Base-by-base conservation (phyloP, 805 yeast genomes). In the Lipomyces yamadae region DNA sequence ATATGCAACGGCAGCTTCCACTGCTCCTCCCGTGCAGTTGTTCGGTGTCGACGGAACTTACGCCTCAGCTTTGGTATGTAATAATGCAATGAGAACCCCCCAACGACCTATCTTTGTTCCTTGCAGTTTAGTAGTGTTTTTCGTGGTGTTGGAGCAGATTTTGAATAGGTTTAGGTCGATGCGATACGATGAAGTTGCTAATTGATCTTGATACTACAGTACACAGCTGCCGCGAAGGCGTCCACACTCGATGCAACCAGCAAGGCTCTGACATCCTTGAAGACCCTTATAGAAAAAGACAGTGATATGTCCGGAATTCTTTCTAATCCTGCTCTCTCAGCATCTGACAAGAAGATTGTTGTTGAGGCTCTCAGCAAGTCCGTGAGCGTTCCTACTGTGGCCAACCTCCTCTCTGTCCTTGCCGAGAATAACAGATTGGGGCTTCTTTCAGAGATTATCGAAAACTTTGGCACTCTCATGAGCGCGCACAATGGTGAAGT, bases 1-100 rank as follows among this genome's bases (percentile, higher is more conserved):
- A n/a, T 65, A 63, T 62, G 66, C 65, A 30, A 81, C 93, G 67
- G 89, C 91, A 73, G 79, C 88, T 76, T 67, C 85, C 66, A 56
- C 70, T 37, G 66, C 66, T 24, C 92, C 96, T 62, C 98, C 98
- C 65, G 90, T 94, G 71, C 97, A 92, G 85, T 85, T 94, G 78
- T 94, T 86, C 76, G 98, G 98, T 72, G 82, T 94, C 74, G 98
- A 93, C 74, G 99, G 98, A 78, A 92, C 98, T 72, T 94, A 94
- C 81, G 99, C 98, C 74, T 85, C 92, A 66, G 97, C 99, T 60
- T 85, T 95, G 75, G 73, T 72, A 52, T 35, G 71, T 59, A n/a
- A n/a, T 4, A 30, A 29, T 6, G 37, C 32, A 24, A 13, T 18
- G 15, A 29, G 32, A 18, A 4, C 59, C 35, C 35, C n/a, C 60